Conservation (phyloP, 305 asterid species). For the Andrographis paniculata region DNA sequence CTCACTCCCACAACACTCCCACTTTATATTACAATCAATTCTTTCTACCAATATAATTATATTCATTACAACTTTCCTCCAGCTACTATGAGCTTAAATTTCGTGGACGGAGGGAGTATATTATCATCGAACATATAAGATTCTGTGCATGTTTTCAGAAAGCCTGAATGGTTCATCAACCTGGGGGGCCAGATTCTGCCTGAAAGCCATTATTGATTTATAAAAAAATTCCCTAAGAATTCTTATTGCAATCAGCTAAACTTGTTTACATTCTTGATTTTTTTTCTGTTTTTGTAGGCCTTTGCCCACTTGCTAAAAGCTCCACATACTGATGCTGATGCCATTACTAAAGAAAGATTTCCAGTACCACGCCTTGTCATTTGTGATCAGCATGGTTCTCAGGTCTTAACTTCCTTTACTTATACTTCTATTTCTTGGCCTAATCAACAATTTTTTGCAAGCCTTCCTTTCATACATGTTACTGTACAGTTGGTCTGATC, state of each 20-base stretch:
- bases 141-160: neutral
- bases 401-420: conserved; percentile 38
- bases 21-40: too few relatives aligned
- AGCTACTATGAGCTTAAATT: too few relatives aligned
- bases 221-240: too few relatives aligned
- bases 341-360: conserved; percentile 66
- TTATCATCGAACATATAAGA: too few relatives aligned
- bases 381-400: conserved; percentile 98
- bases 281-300: conserved; percentile 43
- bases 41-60: too few relatives aligned
- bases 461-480: conserved; percentile 7
- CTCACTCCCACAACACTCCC: too few relatives aligned
- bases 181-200: too few relatives aligned
- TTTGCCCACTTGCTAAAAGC: conserved; percentile 77
- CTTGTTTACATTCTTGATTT: conserved; percentile 16
- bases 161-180: neutral
- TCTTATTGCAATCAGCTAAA: neutral
- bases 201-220: too few relatives aligned
- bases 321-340: conserved; percentile 75
- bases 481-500: conserved; percentile 2
- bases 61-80: too few relatives aligned
- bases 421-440: neutral
- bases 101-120: too few relatives aligned
- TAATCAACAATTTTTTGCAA: conserved; percentile 1
- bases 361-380: conserved; percentile 95